phyloP scores from a whole-genome alignment of 1,284 basidiomycete genomes.

The Heterobasidion occidentale region DNA sequence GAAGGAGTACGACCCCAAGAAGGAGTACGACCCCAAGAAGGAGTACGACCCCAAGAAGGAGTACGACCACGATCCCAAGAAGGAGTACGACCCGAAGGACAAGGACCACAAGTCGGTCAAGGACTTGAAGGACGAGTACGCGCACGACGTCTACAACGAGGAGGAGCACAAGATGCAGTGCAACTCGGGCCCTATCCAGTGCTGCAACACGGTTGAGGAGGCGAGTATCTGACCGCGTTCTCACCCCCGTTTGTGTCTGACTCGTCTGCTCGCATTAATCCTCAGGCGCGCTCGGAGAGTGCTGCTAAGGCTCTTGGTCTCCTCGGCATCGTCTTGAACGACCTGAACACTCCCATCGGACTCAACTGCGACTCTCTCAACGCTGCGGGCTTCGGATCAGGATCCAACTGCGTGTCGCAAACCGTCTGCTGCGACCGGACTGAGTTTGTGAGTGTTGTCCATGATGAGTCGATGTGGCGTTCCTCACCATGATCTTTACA shows the following conservation, averaged over 20 bases:
- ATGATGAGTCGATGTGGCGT: not conserved
- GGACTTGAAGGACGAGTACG: not conserved
- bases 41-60: not conserved
- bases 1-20: not conserved
- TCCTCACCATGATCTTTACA: not conserved
- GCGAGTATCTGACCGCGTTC: not conserved
- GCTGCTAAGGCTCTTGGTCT: not conserved
- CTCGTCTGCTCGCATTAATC: not conserved
- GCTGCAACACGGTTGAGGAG: not conserved
- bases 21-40: not conserved
- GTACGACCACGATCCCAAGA: not conserved
- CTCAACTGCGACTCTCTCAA: not conserved
- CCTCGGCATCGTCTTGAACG: not conserved
- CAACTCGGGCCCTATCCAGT: not conserved
- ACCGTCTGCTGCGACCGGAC: not conserved
- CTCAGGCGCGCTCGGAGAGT: not conserved
- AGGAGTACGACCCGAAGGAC: not conserved
- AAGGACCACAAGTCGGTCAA: not conserved
- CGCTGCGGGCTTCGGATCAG: not conserved
- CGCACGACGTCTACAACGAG: not conserved
- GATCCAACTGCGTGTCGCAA: not conserved
- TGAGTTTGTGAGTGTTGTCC: not conserved
- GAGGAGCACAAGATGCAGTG: not conserved
- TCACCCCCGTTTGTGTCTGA: not conserved
- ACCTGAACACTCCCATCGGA: not conserved